phyloP scores from a whole-genome alignment of 2,329 filamentous ascomycete genomes.

The Trichoderma harzianum region DNA sequence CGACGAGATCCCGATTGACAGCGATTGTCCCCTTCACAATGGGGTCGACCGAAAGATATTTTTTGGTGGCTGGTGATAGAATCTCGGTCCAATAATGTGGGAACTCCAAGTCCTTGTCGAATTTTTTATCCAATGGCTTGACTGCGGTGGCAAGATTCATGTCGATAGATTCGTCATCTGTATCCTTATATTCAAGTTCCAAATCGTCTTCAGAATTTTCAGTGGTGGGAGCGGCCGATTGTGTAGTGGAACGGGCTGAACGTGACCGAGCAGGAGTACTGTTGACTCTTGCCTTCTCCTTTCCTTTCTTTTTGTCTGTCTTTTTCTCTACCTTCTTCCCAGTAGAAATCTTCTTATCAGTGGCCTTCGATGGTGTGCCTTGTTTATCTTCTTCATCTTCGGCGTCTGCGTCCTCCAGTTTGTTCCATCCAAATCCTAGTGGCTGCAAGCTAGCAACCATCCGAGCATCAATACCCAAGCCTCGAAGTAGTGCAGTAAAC shows the following conservation, averaged over 20 bases:
- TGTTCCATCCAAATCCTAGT: slow-evolving; percentile 86
- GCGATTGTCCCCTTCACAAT: slow-evolving; percentile 67
- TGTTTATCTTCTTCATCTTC: slow-evolving; percentile 34
- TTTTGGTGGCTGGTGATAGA: slow-evolving; percentile 75
- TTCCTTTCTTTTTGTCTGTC: slow-evolving; percentile 23
- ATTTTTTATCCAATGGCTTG: slow-evolving; percentile 42
- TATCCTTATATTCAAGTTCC: slow-evolving; percentile 41
- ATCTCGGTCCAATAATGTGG: slow-evolving; percentile 94
- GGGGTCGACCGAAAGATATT: slow-evolving; percentile 75
- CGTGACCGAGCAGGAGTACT: neutral
- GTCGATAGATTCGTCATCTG: slow-evolving; percentile 59
- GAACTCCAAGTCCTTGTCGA: slow-evolving; percentile 74
- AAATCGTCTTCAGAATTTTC: slow-evolving; percentile 50
- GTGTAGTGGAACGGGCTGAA: slow-evolving; percentile 16
- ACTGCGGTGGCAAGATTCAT: slow-evolving; percentile 44
- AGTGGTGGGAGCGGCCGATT: slow-evolving; percentile 15
- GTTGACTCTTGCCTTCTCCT: slow-evolving; percentile 15
- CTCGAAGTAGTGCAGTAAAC: slow-evolving; percentile 80
- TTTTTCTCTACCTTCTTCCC: slow-evolving; percentile 17
- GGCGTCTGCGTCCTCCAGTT: slow-evolving; percentile 70
- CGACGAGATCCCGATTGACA: slow-evolving; percentile 67
- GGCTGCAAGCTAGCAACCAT: slow-evolving; percentile 84
- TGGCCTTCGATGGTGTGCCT: slow-evolving; percentile 19
- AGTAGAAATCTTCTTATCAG: slow-evolving; percentile 16
- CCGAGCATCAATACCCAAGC: slow-evolving; percentile 75